These are phyloP conservation scores for Podaxis rugospora DNA, from an alignment of 768 basidiomycete species.

Conservation along the genomic window DNA sequence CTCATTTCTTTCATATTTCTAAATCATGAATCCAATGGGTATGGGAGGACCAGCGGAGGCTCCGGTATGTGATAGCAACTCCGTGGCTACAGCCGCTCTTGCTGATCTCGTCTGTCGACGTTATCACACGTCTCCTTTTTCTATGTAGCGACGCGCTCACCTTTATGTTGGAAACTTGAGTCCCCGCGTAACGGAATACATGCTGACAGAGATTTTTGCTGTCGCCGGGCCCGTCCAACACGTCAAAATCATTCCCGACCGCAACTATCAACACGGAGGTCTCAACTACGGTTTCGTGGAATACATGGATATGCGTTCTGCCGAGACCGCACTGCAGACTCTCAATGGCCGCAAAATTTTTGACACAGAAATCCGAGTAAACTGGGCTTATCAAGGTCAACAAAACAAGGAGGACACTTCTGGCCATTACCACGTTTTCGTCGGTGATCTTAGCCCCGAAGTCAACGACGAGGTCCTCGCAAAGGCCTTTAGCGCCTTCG, in stretches of 20 bases:
- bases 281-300: conserved; percentile 99
- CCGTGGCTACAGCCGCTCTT: conserved; percentile 27
- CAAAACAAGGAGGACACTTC: conserved; percentile 99
- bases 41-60: conserved; percentile 71
- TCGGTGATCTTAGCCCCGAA: conserved; percentile 98
- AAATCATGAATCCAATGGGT: conserved; percentile 76
- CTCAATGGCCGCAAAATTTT: conserved; percentile 99
- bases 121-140: conserved; percentile 18
- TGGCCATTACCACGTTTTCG: conserved; percentile 97
- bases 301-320: conserved; percentile 97
- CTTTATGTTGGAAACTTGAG: conserved; percentile 98
- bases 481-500: conserved; percentile 97
- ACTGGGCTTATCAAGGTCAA: conserved; percentile 99
- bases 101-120: conserved; percentile 16
- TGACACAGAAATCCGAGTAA: conserved; percentile 98
- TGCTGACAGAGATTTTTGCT: conserved; percentile 97
- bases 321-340: conserved; percentile 97
- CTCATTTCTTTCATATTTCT: conserved; percentile 50
- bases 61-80: conserved; percentile 49
- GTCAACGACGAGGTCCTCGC: conserved; percentile 96
- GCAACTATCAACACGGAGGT: conserved; percentile 98
- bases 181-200: conserved; percentile 97
- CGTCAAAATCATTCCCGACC: conserved; percentile 99
- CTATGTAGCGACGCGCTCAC: conserved; percentile 80
- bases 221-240: conserved; percentile 96